A percentile compares a stretch with the other conserved stretches of the same genome.
phyloP scores from a whole-genome alignment of 768 basidiomycete genomes.

The Candolleomyces eurysporus region DNA sequence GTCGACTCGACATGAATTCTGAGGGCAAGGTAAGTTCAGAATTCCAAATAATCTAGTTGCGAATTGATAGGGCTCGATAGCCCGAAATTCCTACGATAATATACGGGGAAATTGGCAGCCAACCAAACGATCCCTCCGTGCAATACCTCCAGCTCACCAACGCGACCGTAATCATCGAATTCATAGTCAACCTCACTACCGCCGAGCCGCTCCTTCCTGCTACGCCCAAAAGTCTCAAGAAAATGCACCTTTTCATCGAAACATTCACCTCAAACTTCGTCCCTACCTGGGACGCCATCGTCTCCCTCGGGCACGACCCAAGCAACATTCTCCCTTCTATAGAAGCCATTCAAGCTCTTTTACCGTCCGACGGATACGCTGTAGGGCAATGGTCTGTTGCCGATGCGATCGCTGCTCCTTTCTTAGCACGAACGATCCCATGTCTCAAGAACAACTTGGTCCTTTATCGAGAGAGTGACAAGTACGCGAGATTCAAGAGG shows the following conservation, averaged over 20 bases:
- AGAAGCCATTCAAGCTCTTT: slow-evolving; percentile 46
- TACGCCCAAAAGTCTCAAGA: slow-evolving; percentile 55
- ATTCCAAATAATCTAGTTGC: not conserved
- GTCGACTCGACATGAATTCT: not conserved
- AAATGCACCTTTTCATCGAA: slow-evolving; percentile 63
- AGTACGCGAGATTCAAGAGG: slow-evolving; percentile 47
- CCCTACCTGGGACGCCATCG: slow-evolving; percentile 34
- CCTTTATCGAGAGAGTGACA: slow-evolving; percentile 43
- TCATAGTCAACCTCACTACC: not conserved
- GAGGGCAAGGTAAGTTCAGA: not conserved
- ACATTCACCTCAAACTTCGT: slow-evolving; percentile 44
- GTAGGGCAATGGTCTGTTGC: slow-evolving; percentile 47
- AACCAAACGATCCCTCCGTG: not conserved
- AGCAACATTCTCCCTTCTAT: slow-evolving; percentile 40
- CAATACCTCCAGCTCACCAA: not conserved
- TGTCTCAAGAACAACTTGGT: slow-evolving; percentile 50
- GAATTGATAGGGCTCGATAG: not conserved
- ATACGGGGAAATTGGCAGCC: not conserved
- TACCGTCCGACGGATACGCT: slow-evolving; percentile 42
- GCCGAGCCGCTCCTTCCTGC: slow-evolving; percentile 49
- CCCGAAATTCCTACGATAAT: not conserved
- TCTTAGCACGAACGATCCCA: slow-evolving; percentile 51
- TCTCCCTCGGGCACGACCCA: slow-evolving; percentile 38
- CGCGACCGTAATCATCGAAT: not conserved
- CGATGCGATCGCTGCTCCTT: slow-evolving; percentile 59